Evolutionary conservation across 306 rosid genomes (phyloP).

Genomic region (Quercus parvula): DNA sequence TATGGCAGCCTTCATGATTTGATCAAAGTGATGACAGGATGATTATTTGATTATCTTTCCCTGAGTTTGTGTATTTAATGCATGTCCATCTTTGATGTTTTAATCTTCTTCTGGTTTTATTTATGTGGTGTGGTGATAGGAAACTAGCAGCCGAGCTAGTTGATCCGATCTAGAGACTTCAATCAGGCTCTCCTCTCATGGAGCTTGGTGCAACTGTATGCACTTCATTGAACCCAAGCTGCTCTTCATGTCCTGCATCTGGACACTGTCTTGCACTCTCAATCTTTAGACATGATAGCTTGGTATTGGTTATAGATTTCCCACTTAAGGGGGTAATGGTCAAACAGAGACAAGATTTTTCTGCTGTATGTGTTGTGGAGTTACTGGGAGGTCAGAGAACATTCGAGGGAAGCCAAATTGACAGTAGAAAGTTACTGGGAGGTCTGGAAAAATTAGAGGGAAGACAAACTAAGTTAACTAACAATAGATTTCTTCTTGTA

Average conservation of each 20-base stretch:
- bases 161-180: slow-evolving; percentile 84
- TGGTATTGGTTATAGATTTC: slow-evolving; percentile 67
- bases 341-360: slow-evolving; percentile 63
- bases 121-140: slow-evolving; percentile 47
- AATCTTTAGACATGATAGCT: slow-evolving; percentile 41
- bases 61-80: neutral
- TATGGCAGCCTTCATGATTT: neutral
- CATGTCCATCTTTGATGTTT: neutral
- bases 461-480: slow-evolving; percentile 9
- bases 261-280: slow-evolving; percentile 64
- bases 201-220: slow-evolving; percentile 94
- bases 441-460: slow-evolving; percentile 23
- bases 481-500: slow-evolving; percentile 62
- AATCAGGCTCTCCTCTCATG: slow-evolving; percentile 93
- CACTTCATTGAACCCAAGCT: slow-evolving; percentile 67
- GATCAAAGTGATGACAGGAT: neutral
- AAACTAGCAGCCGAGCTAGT: slow-evolving; percentile 77
- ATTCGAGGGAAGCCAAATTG: slow-evolving; percentile 21
- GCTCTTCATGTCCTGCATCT: slow-evolving; percentile 73
- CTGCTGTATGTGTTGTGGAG: slow-evolving; percentile 80
- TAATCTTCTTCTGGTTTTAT: slow-evolving; percentile 9
- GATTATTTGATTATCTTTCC: neutral
- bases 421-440: slow-evolving; percentile 55
- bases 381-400: slow-evolving; percentile 43
- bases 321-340: slow-evolving; percentile 55